Base-by-base conservation (phyloP, 352 stramenopile genomes). In the Phytophthora aleatoria region DNA sequence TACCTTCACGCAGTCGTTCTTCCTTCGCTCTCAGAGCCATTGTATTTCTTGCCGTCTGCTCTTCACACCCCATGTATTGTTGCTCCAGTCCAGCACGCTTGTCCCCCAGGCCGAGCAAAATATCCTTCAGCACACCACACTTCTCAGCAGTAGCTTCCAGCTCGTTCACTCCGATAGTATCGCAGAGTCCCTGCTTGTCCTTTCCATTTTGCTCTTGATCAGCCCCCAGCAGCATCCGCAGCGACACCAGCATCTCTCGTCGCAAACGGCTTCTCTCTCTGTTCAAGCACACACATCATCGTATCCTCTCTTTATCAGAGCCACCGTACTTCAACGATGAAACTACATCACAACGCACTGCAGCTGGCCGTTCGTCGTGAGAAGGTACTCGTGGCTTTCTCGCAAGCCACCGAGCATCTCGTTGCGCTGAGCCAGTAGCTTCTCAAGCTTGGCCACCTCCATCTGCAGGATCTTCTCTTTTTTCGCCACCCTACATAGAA, bases 301-400 rank as follows among this genome's bases (percentile, higher is more conserved):
- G 8, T 38, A 1, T 20, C 20, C 20, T 20, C 20, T 20, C 20
- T 20, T 10, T 38, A 38, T 38, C 33, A 38, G 33, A 13, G 33
- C 33, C 33, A 38, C 7, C 8, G 33, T 38, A 38, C 6, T 11
- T 11, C 9, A 57, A 6, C 11, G 20, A 20, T 20, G 20, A 20
- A 20, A 20, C 20, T 20, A 20, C 20, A 20, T 20, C 20, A 9
- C 15, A 9, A 72, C 71, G n/a, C 20, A 77, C 72, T 73, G 72
- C 2, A 80, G 53, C 39, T 75, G 72, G 8, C 73, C 75, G 52
- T 87, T 87, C 24, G 39, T 71, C 36, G 48, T 81, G 27, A 84
- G 68, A 36, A 84, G 20, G 33, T 71, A 53, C 44, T 87, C 75
- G 47, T 83, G 63, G 7, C 54, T 64, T 11, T 76, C 62, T 45